Evolutionary conservation across 176 grass and related monocot species (phyloP), one percentile per base, ranked within the genome.

Genomic region (Puya raimondii): DNA sequence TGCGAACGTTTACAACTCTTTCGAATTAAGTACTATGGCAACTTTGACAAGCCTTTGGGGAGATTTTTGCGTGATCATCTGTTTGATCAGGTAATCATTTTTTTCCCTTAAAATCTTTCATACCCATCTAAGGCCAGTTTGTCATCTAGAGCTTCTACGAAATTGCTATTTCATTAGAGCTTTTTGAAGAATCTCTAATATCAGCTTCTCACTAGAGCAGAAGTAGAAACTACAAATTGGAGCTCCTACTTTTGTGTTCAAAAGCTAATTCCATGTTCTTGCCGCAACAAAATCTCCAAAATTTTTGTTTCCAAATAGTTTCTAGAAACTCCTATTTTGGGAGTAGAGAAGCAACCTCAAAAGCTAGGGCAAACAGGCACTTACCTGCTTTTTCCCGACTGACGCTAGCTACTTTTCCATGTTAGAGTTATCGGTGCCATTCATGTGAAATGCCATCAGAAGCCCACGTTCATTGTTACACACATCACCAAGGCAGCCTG

Each of bases 401-500:
- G 52, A 69, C 14, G 17, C 17, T 48, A 80, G 23, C 51, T 50
- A 33, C n/a, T 74, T 16, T 53, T 69, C 33, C 27, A 12, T 74
- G 70, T 63, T 73, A 99, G 94, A 81, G 66, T 67, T 85, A 81
- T 57, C 80, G 80, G 23, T 99, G 94, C 16, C 73, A 50, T 70
- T 82, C 85, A 48, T 99, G 94, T 48, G 89, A 93, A 74, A 87
- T 88, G 79, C 89, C 94, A 71, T 85, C 94, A 77, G 90, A 99
- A 87, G 94, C 94, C 61, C 94, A 99, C 80, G 89, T 89, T 49
- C 89, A 93, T 80, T 99, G 89, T 69, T 99, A 91, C 76, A 99
- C 89, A 47, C 90, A 99, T 84, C 94, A 51, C 42, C 85, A 87
- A 59, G 94, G 94, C 51, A 99, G 86, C 81, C 67, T 99, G 78